phyloP scores from a whole-genome alignment of 2,329 filamentous ascomycete genomes.

The Cadophora sp. region DNA sequence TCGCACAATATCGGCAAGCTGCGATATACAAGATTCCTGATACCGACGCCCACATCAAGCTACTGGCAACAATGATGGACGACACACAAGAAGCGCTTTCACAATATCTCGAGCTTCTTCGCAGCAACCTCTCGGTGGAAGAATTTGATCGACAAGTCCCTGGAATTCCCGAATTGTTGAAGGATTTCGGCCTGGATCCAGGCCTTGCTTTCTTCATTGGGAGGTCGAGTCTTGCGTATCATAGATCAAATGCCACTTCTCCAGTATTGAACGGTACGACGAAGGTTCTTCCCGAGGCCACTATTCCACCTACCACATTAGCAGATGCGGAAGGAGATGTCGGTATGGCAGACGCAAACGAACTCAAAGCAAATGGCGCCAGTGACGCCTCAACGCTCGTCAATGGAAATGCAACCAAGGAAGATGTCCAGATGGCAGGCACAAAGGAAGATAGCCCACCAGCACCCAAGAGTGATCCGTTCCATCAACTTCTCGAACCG shows the following conservation, averaged over 20 bases:
- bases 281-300: conserved; percentile 26
- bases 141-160: conserved; percentile 84
- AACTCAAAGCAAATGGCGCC: conserved; percentile 22
- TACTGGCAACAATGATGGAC: conserved; percentile 86
- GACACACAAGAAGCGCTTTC: conserved; percentile 85
- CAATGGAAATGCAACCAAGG: conserved; percentile 22
- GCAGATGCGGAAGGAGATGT: conserved; percentile 65
- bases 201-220: conserved; percentile 86
- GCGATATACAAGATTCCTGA: conserved; percentile 79
- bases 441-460: conserved; percentile 37
- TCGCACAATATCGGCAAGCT: conserved; percentile 89
- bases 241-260: conserved; percentile 51
- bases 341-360: conserved; percentile 28
- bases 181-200: conserved; percentile 79
- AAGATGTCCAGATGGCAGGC: conserved; percentile 52
- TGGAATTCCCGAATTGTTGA: conserved; percentile 74
- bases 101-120: conserved; percentile 89
- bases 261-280: conserved; percentile 35
- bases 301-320: conserved; percentile 23
- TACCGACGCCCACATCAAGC: conserved; percentile 82
- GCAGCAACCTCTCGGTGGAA: conserved; percentile 75
- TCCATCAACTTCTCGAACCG: conserved; percentile 75
- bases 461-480: conserved; percentile 48
- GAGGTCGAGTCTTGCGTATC: conserved; percentile 74
- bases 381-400: conserved; percentile 21